Percentiles rank a stretch among this genome's conserved stretches.
phyloP scores from a whole-genome alignment of 176 grass and related monocot genomes.

The Cenchrus fungigraminus region DNA sequence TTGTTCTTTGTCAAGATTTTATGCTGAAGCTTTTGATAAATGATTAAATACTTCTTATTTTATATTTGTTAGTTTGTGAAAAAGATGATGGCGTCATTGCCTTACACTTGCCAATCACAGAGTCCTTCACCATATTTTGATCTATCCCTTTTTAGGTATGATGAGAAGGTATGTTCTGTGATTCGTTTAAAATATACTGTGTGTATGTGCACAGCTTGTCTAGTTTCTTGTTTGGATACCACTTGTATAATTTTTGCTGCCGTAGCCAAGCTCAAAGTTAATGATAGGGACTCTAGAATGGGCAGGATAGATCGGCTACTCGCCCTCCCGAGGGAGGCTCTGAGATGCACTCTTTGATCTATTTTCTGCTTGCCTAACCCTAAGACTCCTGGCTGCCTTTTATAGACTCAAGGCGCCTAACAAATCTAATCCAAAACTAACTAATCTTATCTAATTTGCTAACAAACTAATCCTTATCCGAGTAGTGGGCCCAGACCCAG shows the following conservation, averaged over 20 bases:
- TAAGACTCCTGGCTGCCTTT: too few species aligned
- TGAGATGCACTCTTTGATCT: too few species aligned
- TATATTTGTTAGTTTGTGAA: slow-evolving; percentile 71
- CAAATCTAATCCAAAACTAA: too few species aligned
- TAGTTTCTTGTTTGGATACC: neutral
- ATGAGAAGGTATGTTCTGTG: slow-evolving; percentile 80
- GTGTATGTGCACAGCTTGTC: neutral
- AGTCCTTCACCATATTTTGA: slow-evolving; percentile 98
- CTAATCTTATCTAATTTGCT: too few species aligned
- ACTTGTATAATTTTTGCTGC: neutral
- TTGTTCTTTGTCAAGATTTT: slow-evolving; percentile 17
- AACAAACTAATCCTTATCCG: too few species aligned
- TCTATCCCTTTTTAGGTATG: slow-evolving; percentile 94
- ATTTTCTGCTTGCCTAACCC: too few species aligned
- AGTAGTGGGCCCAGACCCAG: too few species aligned
- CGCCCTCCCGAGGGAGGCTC: too few species aligned
- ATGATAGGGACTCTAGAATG: too few species aligned
- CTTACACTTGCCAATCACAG: slow-evolving; percentile 92
- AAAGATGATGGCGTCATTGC: slow-evolving; percentile 88
- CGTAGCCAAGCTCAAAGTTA: too few species aligned
- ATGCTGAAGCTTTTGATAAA: slow-evolving; percentile 35
- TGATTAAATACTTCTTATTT: slow-evolving; percentile 17
- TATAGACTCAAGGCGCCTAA: too few species aligned
- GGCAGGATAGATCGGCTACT: too few species aligned
- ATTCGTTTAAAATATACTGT: slow-evolving; percentile 19